Evolutionary conservation across 208 protist genomes (phyloP).

Genomic region (Acanthamoeba castellanii): DNA sequence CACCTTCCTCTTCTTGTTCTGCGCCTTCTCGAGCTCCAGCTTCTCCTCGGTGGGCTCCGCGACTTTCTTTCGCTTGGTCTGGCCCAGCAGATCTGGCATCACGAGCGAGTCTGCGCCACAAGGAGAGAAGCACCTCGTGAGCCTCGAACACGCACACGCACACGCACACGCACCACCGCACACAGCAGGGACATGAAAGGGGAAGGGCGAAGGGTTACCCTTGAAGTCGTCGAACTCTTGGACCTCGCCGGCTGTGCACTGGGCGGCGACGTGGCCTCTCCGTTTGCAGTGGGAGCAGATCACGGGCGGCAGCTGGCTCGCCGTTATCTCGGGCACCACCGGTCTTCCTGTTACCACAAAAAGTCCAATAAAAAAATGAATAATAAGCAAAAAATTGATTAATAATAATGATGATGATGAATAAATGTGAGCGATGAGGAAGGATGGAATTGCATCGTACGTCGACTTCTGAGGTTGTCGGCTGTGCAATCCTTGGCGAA

Average conservation of each 20-base stretch:
- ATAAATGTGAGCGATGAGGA: background rate
- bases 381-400: background rate
- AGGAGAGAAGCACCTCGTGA: background rate
- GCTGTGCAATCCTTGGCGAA: slow-evolving; percentile 50
- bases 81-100: slow-evolving; percentile 3
- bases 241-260: slow-evolving; percentile 3
- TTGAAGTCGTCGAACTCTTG: slow-evolving; percentile 48
- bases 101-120: slow-evolving; percentile 27
- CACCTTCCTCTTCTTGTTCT: slow-evolving; percentile 26
- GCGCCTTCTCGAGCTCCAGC: background rate
- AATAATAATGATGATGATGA: background rate
- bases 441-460: background rate
- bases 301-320: slow-evolving; percentile 37
- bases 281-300: slow-evolving; percentile 23
- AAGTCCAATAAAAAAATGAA: background rate
- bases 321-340: background rate
- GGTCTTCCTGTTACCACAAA: background rate
- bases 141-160: background rate
- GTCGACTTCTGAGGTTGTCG: background rate
- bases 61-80: slow-evolving; percentile 10
- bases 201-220: background rate
- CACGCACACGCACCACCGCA: background rate
- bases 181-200: background rate
- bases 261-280: background rate
- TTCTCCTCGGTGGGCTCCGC: background rate